phyloP scores from a whole-genome alignment of 495 filamentous ascomycete genomes.

The Parathielavia appendiculata region DNA sequence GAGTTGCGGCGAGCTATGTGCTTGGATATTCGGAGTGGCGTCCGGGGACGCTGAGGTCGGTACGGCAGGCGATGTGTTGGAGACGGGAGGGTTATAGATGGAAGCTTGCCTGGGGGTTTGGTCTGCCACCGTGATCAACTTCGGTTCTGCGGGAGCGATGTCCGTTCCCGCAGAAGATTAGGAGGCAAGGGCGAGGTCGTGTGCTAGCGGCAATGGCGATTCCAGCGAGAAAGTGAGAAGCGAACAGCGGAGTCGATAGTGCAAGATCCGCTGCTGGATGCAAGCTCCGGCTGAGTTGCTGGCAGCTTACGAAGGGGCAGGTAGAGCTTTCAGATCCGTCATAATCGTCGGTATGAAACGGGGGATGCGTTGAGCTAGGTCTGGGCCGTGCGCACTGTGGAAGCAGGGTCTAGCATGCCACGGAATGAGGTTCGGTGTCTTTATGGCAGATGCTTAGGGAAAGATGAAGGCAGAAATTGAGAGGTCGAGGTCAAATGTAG shows the following conservation, averaged over 20 bases:
- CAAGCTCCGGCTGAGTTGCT: neutral
- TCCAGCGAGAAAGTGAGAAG: neutral
- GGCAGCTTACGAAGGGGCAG: conserved; percentile 6
- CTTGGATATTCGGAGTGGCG: conserved; percentile 32
- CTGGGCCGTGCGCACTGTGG: neutral
- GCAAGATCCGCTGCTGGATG: neutral
- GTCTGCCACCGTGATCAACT: conserved; percentile 35
- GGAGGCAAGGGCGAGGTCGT: conserved; percentile 3
- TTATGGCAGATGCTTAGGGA: neutral
- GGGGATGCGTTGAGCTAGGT: conserved; percentile 4
- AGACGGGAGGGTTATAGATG: conserved; percentile 27
- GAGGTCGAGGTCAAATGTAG: neutral
- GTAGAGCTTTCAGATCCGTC: conserved; percentile 9
- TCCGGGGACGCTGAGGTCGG: conserved; percentile 32
- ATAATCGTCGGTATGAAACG: conserved; percentile 11
- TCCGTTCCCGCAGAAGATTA: conserved; percentile 27
- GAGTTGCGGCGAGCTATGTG: conserved; percentile 17
- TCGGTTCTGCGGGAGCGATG: conserved; percentile 28
- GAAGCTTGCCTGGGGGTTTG: conserved; percentile 27
- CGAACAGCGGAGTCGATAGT: conserved; percentile 1
- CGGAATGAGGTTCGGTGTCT: neutral
- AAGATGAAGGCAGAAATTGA: neutral
- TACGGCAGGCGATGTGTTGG: conserved; percentile 45
- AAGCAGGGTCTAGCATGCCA: neutral
- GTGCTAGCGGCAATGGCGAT: neutral